Conservation (phyloP, 2,329 filamentous ascomycete genomes). For the Aureobasidium sp. region DNA sequence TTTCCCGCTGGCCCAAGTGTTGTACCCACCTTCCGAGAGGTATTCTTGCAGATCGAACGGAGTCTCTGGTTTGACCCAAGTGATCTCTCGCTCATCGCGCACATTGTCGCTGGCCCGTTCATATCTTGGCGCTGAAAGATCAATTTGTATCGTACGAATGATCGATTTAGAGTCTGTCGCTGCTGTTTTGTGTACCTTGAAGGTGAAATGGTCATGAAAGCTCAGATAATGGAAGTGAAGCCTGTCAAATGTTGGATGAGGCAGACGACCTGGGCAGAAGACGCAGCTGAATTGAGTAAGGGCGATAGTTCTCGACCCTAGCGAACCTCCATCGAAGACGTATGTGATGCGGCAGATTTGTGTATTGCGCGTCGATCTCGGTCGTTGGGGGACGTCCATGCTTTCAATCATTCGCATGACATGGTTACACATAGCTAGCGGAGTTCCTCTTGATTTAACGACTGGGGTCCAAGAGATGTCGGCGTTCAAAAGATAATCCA, state of each 20-base stretch:
- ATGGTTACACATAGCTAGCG: constrained; percentile 4
- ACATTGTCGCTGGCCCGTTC: constrained; percentile 24
- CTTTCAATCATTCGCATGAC: not conserved
- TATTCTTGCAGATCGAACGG: constrained; percentile 32
- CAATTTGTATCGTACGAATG: constrained; percentile 2
- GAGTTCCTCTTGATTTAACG: not conserved
- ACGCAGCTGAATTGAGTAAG: constrained; percentile 22
- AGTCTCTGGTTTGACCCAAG: constrained; percentile 28
- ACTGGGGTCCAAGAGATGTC: constrained; percentile 20
- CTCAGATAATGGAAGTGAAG: constrained; percentile 31
- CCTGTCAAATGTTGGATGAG: constrained; percentile 23
- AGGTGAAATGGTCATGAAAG: constrained; percentile 32
- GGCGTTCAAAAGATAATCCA: constrained; percentile 8
- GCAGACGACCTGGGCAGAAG: constrained; percentile 20
- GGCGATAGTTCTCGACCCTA: constrained; percentile 8
- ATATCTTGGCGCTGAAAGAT: constrained; percentile 20
- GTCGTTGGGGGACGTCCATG: constrained; percentile 24
- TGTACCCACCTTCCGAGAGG: constrained; percentile 29
- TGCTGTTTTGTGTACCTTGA: constrained; percentile 19
- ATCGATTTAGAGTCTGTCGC: not conserved
- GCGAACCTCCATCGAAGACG: constrained; percentile 12
- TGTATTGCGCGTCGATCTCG: not conserved
- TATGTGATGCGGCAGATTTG: constrained; percentile 14
- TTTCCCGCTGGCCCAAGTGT: constrained; percentile 14
- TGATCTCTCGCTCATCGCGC: constrained; percentile 25